A percentile compares a stretch with the other conserved stretches of the same genome.
Evolutionary conservation across 768 basidiomycete genomes (phyloP).

Genomic region (Lepiota brunneoincarnata): DNA sequence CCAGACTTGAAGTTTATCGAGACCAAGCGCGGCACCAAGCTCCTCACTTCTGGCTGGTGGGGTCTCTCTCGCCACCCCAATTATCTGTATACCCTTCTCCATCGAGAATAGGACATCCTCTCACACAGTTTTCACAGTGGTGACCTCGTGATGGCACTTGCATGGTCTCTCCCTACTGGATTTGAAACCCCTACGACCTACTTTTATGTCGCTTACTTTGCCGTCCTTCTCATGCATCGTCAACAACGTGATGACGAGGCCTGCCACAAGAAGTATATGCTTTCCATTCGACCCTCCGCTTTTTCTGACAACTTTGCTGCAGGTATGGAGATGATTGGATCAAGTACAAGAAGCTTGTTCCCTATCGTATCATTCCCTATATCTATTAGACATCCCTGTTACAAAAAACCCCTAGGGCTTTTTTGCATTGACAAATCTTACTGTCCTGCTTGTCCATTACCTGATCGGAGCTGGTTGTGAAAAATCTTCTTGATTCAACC

Average conservation of each 20-base stretch:
- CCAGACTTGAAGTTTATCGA: conserved; percentile 75
- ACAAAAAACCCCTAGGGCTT: too few species aligned
- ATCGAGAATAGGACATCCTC: not conserved
- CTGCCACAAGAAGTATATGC: conserved; percentile 79
- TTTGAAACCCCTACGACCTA: conserved; percentile 93
- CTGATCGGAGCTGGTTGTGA: too few species aligned
- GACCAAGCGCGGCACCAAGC: conserved; percentile 83
- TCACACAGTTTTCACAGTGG: conserved; percentile 42
- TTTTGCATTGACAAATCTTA: too few species aligned
- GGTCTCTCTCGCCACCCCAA: conserved; percentile 91
- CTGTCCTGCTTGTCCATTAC: too few species aligned
- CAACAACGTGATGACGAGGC: conserved; percentile 90
- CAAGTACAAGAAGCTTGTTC: conserved; percentile 83
- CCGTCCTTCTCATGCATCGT: conserved; percentile 85
- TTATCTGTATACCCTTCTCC: conserved; percentile 56
- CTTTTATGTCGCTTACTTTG: conserved; percentile 91
- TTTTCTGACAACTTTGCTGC: not conserved
- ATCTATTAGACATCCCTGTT: conserved; percentile 49
- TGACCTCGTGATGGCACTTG: conserved; percentile 84
- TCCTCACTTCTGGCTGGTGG: conserved; percentile 98
- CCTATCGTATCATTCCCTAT: conserved; percentile 83
- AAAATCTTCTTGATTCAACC: too few species aligned
- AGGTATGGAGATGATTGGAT: conserved; percentile 96
- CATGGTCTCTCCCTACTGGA: conserved; percentile 93
- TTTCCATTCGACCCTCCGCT: not conserved